A percentile compares a stretch with the other conserved stretches of the same genome.
These are phyloP conservation scores for Microbotryum violaceum DNA, from an alignment of 1,284 basidiomycete species.

Conservation along the genomic window DNA sequence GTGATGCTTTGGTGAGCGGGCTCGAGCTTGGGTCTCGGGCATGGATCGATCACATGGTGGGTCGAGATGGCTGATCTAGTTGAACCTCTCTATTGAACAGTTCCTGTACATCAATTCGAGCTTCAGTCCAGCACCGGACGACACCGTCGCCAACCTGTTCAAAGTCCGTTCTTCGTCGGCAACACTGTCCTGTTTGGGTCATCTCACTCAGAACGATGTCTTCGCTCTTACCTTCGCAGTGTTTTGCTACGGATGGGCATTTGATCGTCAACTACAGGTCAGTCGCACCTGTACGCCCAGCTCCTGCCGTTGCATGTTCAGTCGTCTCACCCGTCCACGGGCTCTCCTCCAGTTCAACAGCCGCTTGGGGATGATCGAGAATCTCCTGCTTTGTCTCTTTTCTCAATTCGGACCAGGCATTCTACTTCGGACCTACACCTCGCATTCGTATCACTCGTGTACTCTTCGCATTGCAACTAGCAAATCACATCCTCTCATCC, in stretches of 20 bases:
- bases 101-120: conserved; percentile 98
- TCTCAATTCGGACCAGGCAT: not conserved
- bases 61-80: not conserved
- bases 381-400: not conserved
- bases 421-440: not conserved
- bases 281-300: conserved; percentile 24
- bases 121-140: conserved; percentile 87
- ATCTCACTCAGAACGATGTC: conserved; percentile 1
- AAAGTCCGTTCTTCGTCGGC: conserved; percentile 33
- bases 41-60: not conserved
- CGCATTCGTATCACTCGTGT: not conserved
- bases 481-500: too few relatives aligned
- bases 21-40: not conserved
- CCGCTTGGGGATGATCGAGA: conserved; percentile 56
- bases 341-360: conserved; percentile 52
- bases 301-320: too few relatives aligned
- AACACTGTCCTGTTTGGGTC: not conserved
- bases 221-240: conserved; percentile 47
- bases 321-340: not conserved
- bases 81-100: conserved; percentile 45
- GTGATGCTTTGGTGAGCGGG: conserved; percentile 66
- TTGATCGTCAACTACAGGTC: conserved; percentile 94
- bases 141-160: conserved; percentile 79
- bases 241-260: conserved; percentile 84
- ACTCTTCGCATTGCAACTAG: too few relatives aligned